phyloP scores from a whole-genome alignment of 208 protist species.

The Trypanosoma grayi region DNA sequence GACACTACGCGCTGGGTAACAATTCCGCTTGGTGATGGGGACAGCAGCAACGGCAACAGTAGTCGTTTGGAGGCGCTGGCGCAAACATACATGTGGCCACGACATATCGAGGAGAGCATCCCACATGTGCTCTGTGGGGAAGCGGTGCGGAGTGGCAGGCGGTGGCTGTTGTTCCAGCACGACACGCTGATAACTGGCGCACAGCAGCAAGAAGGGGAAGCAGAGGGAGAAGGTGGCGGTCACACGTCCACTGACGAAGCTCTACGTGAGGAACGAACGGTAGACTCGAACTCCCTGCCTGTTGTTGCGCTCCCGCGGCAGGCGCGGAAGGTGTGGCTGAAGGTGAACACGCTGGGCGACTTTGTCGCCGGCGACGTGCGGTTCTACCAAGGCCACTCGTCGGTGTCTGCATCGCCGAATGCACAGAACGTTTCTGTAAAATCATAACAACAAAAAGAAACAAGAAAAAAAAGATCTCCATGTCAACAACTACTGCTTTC shows the following conservation, averaged over 20 bases:
- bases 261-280: not conserved
- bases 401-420: not conserved
- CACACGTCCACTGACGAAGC: not conserved
- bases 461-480: not conserved
- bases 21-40: slow-evolving; percentile 11
- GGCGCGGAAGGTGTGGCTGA: slow-evolving; percentile 27
- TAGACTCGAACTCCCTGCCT: not conserved
- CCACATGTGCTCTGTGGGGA: slow-evolving; percentile 40
- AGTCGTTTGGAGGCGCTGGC: slow-evolving; percentile 18
- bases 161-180: slow-evolving; percentile 3
- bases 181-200: not conserved
- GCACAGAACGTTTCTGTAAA: not conserved
- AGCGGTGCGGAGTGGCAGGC: not conserved
- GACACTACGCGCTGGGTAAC: slow-evolving; percentile 5
- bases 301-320: slow-evolving; percentile 18
- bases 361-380: slow-evolving; percentile 26
- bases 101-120: slow-evolving; percentile 31
- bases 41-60: not conserved
- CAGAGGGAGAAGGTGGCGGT: not conserved
- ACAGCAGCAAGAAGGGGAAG: not conserved
- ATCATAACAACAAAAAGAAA: not conserved
- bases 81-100: slow-evolving; percentile 29
- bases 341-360: slow-evolving; percentile 36
- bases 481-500: not conserved
- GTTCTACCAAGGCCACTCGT: slow-evolving; percentile 9